These are phyloP conservation scores for Spinellus fusiger DNA, from an alignment of 192 early-diverging fungal genomes.

Conservation along the genomic window DNA sequence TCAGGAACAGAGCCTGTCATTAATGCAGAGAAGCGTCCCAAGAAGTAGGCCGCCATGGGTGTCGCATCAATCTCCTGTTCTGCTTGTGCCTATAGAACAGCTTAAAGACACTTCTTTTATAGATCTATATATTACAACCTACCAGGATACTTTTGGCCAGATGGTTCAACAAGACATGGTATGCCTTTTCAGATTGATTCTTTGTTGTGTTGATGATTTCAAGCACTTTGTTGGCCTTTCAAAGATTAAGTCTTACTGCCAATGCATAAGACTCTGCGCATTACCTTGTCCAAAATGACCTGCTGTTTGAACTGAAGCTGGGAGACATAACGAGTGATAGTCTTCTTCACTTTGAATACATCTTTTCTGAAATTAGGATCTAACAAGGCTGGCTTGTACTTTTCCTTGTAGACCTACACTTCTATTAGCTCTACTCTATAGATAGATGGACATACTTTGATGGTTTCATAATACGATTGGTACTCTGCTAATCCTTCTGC, in stretches of 20 bases:
- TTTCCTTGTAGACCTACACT: conserved; percentile 33
- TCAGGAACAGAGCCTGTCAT: conserved; percentile 49
- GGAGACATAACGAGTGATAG: conserved; percentile 36
- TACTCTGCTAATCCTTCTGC: conserved; percentile 25
- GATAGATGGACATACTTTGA: conserved; percentile 5
- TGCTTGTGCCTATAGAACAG: conserved; percentile 51
- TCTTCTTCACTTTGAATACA: conserved; percentile 18
- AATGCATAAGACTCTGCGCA: neutral
- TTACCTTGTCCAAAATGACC: conserved; percentile 41
- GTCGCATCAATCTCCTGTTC: conserved; percentile 62
- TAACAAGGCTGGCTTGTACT: conserved; percentile 25
- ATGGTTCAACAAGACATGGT: conserved; percentile 45
- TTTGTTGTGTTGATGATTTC: conserved; percentile 11
- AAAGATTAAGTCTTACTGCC: neutral
- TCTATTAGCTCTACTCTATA: neutral
- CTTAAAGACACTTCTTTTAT: neutral
- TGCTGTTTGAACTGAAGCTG: conserved; percentile 37
- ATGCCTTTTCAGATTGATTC: conserved; percentile 14
- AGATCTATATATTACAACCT: conserved; percentile 2
- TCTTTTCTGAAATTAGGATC: conserved; percentile 19
- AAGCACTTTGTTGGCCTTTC: conserved; percentile 17
- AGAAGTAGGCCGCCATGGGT: conserved; percentile 50
- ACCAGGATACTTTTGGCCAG: conserved; percentile 54
- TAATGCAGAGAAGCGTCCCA: conserved; percentile 58
- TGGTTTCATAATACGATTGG: conserved; percentile 14